Conservation (phyloP, 2,329 filamentous ascomycete genomes). For the Neopestalotiopsis sp. region DNA sequence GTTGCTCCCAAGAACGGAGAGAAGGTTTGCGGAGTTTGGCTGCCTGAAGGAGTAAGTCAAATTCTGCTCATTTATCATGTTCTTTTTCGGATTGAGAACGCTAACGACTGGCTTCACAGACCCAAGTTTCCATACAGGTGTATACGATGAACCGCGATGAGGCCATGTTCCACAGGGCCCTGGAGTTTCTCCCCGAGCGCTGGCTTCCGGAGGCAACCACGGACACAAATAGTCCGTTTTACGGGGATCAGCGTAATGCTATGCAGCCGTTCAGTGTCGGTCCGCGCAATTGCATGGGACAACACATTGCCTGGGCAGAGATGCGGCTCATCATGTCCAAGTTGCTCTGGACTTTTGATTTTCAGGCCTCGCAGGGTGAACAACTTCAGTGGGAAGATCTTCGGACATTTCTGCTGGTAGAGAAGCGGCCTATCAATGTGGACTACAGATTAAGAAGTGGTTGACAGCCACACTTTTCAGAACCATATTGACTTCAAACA, state of each 20-base stretch:
- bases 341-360: slow-evolving; percentile 39
- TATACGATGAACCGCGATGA: background rate
- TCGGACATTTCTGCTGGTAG: background rate
- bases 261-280: slow-evolving; percentile 26
- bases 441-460: background rate
- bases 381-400: background rate
- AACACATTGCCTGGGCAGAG: slow-evolving; percentile 38
- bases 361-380: slow-evolving; percentile 21
- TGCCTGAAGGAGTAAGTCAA: slow-evolving; percentile 7
- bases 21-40: background rate
- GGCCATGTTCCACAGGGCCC: background rate
- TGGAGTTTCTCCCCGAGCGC: slow-evolving; percentile 1
- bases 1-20: background rate
- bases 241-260: slow-evolving; percentile 19
- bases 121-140: background rate
- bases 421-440: background rate
- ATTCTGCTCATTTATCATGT: background rate
- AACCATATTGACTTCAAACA: background rate
- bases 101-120: background rate
- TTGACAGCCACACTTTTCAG: background rate
- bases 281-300: slow-evolving; percentile 25
- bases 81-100: background rate
- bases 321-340: slow-evolving; percentile 40
- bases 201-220: background rate
- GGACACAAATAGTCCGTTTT: background rate